Base-by-base conservation (phyloP, 2,329 filamentous ascomycete species). In the Colletotrichum eremochloae region DNA sequence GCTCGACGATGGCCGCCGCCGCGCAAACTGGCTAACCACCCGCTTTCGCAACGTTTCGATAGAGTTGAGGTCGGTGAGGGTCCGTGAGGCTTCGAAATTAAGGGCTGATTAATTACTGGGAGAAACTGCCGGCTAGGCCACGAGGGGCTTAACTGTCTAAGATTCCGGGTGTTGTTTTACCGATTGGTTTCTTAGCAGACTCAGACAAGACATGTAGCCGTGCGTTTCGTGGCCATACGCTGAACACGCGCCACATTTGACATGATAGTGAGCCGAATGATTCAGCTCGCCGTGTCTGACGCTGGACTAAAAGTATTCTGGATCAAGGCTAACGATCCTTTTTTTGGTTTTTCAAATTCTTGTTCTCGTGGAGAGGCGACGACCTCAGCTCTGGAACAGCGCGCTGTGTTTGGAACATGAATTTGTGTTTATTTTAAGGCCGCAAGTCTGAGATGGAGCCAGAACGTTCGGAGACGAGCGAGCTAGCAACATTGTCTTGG, bases 11-110 rank as follows among this genome's bases (percentile, higher is more conserved):
- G 50, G 24, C 55, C 48, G 46, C 63, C 18, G 20, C 11, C 15
- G 8, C 18, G n/a, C 20, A 50, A 9, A 18, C n/a, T 12, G 24
- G 56, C 44, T 52, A 58, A 36, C 46, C 38, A 67, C 42, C 11
- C 46, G 46, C 46, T 42, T 70, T 48, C 46, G 29, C 63, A 67
- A 46, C 68, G 46, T 61, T 40, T 38, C 48, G 20, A 55, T 67
- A 61, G 56, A 42, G 55, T 48, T 66, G 29, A 15, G 12, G 31
- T n/a, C 20, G 5, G n/a, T 14, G 24, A n/a, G 38, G 36, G 44
- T 46, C 33, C 5, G 38, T n/a, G n/a, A 67, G 31, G 38, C 38
- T 50, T 48, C 24, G 38, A 48, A n/a, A 60, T 66, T 53, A 46
- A 53, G 62, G 67, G 42, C 58, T 38, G 8, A 5, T 46, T 36